These are phyloP conservation scores for Thelonectria olida DNA, from an alignment of 2,329 filamentous ascomycete species.

Conservation along the genomic window DNA sequence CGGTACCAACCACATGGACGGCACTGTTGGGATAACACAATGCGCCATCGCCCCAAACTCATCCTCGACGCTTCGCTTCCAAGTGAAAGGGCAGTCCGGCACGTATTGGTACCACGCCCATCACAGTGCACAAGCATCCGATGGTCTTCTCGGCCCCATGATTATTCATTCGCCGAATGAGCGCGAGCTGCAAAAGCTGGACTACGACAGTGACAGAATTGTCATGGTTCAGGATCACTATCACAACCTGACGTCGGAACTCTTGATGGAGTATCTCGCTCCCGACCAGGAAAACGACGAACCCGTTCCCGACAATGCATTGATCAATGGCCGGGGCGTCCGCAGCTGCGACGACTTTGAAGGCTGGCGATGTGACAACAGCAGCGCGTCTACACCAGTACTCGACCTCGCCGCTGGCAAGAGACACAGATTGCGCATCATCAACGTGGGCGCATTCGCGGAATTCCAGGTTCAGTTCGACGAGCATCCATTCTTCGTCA, in stretches of 20 bases:
- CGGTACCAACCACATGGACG: conserved; percentile 79
- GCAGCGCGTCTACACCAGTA: conserved; percentile 47
- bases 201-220: conserved; percentile 60
- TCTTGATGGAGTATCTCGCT: conserved; percentile 64
- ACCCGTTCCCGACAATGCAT: conserved; percentile 70
- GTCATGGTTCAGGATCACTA: conserved; percentile 80
- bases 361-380: conserved; percentile 56
- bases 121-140: conserved; percentile 69
- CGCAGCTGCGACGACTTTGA: conserved; percentile 46
- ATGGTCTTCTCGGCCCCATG: conserved; percentile 74
- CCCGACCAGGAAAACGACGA: conserved; percentile 66
- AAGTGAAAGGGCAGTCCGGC: conserved; percentile 60
- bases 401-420: conserved; percentile 61
- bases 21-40: conserved; percentile 72
- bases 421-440: conserved; percentile 71
- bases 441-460: conserved; percentile 77
- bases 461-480: conserved; percentile 78
- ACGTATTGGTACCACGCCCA: conserved; percentile 74
- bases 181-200: conserved; percentile 35
- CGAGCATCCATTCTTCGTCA: conserved; percentile 69
- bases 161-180: conserved; percentile 69
- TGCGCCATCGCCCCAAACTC: conserved; percentile 71
- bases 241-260: conserved; percentile 62
- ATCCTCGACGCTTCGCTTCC: conserved; percentile 74
- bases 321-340: conserved; percentile 66